A percentile compares a stretch with the other conserved stretches of the same genome.
Evolutionary conservation across 257 asterid species (phyloP).

Genomic region (Ajuga chamaepitys): DNA sequence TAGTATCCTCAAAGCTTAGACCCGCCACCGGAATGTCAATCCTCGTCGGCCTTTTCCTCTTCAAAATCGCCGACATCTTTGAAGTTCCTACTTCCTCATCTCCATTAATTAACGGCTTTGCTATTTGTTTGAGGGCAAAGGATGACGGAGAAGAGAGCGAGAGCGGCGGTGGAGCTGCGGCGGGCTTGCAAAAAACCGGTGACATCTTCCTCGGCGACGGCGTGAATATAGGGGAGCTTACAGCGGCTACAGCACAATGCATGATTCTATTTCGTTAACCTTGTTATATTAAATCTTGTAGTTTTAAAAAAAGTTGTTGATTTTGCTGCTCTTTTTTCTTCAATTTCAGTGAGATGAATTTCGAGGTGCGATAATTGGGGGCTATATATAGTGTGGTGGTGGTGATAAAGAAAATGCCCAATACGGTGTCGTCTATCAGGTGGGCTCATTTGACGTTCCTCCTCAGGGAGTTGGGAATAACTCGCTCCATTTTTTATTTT

Average conservation of each 20-base stretch:
- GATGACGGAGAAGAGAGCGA: constrained; percentile 34
- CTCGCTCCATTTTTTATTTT: no score
- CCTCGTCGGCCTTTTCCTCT: constrained; percentile 71
- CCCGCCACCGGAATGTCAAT: constrained; percentile 43
- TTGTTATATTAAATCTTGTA: not conserved
- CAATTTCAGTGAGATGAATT: constrained; percentile 7
- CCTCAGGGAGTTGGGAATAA: not conserved
- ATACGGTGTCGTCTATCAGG: constrained; percentile 24
- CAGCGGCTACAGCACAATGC: constrained; percentile 44
- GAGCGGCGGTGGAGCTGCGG: constrained; percentile 37
- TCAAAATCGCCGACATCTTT: constrained; percentile 27
- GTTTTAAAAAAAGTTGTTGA: not conserved
- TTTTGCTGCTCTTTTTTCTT: not conserved
- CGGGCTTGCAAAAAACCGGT: constrained; percentile 43
- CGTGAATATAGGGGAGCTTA: constrained; percentile 49
- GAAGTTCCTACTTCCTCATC: constrained; percentile 18
- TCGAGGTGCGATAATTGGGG: not conserved
- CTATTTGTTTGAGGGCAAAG: constrained; percentile 16
- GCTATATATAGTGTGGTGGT: constrained; percentile 18
- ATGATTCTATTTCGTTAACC: constrained; percentile 16
- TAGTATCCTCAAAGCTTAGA: constrained; percentile 19
- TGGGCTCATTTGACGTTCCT: constrained; percentile 12
- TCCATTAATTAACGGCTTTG: constrained; percentile 12
- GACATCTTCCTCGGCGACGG: constrained; percentile 39
- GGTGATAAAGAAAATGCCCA: not conserved